Base-by-base conservation (phyloP, 2,329 filamentous ascomycete genomes). In the Phoma sp. region DNA sequence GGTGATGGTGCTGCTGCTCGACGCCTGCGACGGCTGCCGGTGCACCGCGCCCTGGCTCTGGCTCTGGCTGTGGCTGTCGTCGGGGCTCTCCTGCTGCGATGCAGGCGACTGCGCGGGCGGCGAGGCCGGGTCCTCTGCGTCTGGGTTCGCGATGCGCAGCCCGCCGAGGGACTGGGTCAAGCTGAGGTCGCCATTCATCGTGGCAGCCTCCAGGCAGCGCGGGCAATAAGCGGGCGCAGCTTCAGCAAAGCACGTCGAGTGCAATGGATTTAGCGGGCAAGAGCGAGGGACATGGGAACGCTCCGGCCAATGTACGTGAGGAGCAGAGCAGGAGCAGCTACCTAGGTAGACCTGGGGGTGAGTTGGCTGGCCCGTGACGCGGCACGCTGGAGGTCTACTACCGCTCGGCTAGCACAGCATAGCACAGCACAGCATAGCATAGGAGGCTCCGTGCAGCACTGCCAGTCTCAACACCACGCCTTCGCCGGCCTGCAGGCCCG, bases 61-160 rank as follows among this genome's bases (percentile, higher is more conserved):
- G 14, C 40, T 33, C 7, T 3, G 35, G n/a, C 18, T 18, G 30
- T 52, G 32, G 10, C 55, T 33, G 27, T 55, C 37, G 23, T 51
- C 49, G 47, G 18, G 57, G 53, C 30, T 57, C 39, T 50, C 32
- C 42, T 58, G 60, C 40, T 62, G 11, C 5, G 36, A 46, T 25
- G 53, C 55, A n/a, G 66, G 62, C 55, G 66, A 66, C 58, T 65
- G 65, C 50, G 65, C 66, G 47, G 67, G 65, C 38, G 69, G 66
- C 47, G 70, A 62, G 8, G 61, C 55, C 44, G 55, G 58, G 57
- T 80, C 79, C 57, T 85, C 83, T 78, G 95, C 87, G 79, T 97
- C 93, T 50, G 93, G 93, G 76, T 98, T 99, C 68, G 95, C 93
- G 76, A 99, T 98, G 75, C 93, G 91, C 77, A 99, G 82, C 69